Evolutionary conservation across 495 filamentous ascomycete species (phyloP), one percentile per base, ranked within the genome.

Genomic region (Annulohypoxylon bovei): DNA sequence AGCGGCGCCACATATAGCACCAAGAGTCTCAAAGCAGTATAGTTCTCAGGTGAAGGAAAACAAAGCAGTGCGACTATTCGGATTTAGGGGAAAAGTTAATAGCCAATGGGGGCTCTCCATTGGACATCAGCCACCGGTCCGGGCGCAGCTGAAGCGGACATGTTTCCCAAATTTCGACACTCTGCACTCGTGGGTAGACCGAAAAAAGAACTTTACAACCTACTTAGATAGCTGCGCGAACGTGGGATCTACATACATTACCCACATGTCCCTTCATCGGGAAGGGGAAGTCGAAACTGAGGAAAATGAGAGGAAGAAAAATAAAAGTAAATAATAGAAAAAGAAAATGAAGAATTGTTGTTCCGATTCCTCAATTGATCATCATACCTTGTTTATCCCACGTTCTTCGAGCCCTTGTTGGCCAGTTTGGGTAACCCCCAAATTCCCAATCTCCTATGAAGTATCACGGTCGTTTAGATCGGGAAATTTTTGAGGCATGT

Each of bases 91-190:
- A 61, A 32, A 69, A 18, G 39, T 16, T 32, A 18, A 27, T n/a
- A 37, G 14, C 75, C 75, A 77, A 77, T 77, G 7, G 33, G 4
- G 11, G 16, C 8, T 7, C 61, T 23, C 23, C 11, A 42, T 63
- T 44, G 65, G 22, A 37, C 56, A 64, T 65, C 68, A 75, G 75
- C 72, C 72, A 71, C 70, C 32, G n/a, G 50, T 50, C 20, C 39
- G 33, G 67, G 64, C 52, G 65, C 59, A 77, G 75, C 75, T 77
- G 75, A 77, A 77, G n/a, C 65, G 65, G 42, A 70, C 71, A 69
- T 72, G 54, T 52, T 53, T 57, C 42, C 62, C 60, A 60, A 46
- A 68, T 44, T 50, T 44, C 32, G 16, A 57, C 55, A 14, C 30
- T 65, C 56, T 55, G 11, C 32, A 59, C 54, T 44, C 0, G 42